A percentile compares a stretch with the other conserved stretches of the same genome.
Evolutionary conservation across 2,329 filamentous ascomycete genomes (phyloP).

Genomic region (Xylaria sp.): DNA sequence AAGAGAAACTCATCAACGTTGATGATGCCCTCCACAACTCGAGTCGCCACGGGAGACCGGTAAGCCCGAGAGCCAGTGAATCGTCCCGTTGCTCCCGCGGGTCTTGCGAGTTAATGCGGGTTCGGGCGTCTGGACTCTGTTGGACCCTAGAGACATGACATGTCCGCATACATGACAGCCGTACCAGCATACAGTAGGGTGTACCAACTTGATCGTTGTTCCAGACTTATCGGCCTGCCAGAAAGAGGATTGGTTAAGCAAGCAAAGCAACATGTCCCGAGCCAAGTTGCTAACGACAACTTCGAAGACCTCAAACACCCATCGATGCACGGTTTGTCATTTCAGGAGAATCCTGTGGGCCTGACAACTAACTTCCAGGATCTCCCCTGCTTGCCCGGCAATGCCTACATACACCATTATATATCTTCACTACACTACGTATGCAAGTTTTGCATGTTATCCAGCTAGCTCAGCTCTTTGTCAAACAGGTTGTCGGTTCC

Average conservation of each 20-base stretch:
- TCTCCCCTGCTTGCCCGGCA: conserved; percentile 26
- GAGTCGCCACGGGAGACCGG: background rate
- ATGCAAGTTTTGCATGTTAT: background rate
- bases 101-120: conserved; percentile 17
- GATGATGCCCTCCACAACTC: conserved; percentile 2
- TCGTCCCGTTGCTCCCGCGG: background rate
- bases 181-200: background rate
- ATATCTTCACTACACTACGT: background rate
- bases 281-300: conserved; percentile 6
- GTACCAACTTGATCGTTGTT: background rate
- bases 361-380: conserved; percentile 8
- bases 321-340: conserved; percentile 21
- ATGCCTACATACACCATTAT: conserved; percentile 7
- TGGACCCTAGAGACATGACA: conserved; percentile 18
- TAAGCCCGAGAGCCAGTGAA: background rate
- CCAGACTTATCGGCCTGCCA: background rate
- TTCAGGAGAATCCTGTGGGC: conserved; percentile 23
- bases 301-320: conserved; percentile 15
- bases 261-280: background rate
- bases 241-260: conserved; percentile 4
- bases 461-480: conserved; percentile 7
- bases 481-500: conserved; percentile 5
- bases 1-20: background rate
- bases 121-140: conserved; percentile 12
- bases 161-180: background rate